Evolutionary conservation across 2,329 filamentous ascomycete species (phyloP).

Genomic region (Salinomyces thailandicus): DNA sequence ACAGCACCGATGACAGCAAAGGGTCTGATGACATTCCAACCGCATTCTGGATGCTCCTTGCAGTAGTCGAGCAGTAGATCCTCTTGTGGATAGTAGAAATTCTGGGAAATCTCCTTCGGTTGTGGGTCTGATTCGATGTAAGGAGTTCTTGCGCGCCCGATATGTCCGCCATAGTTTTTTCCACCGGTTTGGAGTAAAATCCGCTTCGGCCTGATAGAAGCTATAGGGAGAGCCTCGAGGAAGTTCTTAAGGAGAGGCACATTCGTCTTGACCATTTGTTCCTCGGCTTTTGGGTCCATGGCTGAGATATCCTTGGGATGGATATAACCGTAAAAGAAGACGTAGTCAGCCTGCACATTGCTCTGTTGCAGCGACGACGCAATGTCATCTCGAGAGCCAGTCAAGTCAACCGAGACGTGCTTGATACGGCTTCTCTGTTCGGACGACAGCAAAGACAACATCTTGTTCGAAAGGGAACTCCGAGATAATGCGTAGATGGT

Average conservation of each 20-base stretch:
- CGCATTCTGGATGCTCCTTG: slow-evolving; percentile 18
- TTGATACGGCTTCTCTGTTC: background rate
- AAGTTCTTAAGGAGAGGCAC: background rate
- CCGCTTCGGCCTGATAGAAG: slow-evolving; percentile 33
- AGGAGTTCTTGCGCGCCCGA: slow-evolving; percentile 33
- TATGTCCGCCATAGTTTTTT: slow-evolving; percentile 39
- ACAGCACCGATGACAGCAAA: slow-evolving; percentile 38
- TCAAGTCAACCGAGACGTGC: background rate
- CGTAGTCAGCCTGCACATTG: slow-evolving; percentile 28
- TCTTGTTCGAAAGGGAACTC: background rate
- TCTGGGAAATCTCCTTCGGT: slow-evolving; percentile 32
- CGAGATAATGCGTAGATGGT: slow-evolving; percentile 36
- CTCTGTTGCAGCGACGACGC: slow-evolving; percentile 17
- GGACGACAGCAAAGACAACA: background rate
- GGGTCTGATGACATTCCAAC: slow-evolving; percentile 38
- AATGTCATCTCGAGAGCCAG: background rate
- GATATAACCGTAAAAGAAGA: slow-evolving; percentile 44
- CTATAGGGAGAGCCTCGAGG: slow-evolving; percentile 20
- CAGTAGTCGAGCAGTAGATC: slow-evolving; percentile 36
- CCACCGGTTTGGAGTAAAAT: slow-evolving; percentile 40
- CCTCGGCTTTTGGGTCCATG: slow-evolving; percentile 32
- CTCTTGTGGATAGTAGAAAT: slow-evolving; percentile 46
- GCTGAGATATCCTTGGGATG: slow-evolving; percentile 19
- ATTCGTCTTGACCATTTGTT: slow-evolving; percentile 15
- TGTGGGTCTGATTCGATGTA: slow-evolving; percentile 36